Percentiles rank a stretch among this genome's conserved stretches.
Evolutionary conservation across 2,329 filamentous ascomycete species (phyloP).

Genomic region (Colletotrichum lindemuthianum): DNA sequence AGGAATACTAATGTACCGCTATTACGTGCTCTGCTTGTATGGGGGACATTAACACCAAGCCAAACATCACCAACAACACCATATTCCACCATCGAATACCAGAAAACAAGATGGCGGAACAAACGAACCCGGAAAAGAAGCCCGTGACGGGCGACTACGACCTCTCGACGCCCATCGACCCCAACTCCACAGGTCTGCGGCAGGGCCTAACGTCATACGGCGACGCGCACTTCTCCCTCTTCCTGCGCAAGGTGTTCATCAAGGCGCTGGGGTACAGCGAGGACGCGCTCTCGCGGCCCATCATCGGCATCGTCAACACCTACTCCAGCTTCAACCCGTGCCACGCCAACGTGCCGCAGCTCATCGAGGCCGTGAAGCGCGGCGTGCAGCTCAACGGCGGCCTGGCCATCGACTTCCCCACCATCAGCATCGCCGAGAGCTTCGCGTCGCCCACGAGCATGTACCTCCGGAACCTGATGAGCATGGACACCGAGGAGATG

Average conservation of each 20-base stretch:
- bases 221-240: slow-evolving; percentile 79
- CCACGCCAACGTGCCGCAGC: slow-evolving; percentile 76
- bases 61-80: not conserved
- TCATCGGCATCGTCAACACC: slow-evolving; percentile 80
- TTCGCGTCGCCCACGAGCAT: slow-evolving; percentile 79
- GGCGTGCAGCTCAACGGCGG: slow-evolving; percentile 75
- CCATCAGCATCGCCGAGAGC: slow-evolving; percentile 76
- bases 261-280: slow-evolving; percentile 80
- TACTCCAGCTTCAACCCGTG: slow-evolving; percentile 79
- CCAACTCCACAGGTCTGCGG: slow-evolving; percentile 63
- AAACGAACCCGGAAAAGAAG: slow-evolving; percentile 6
- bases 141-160: slow-evolving; percentile 66
- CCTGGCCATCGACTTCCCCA: slow-evolving; percentile 77
- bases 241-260: slow-evolving; percentile 80
- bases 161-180: slow-evolving; percentile 62
- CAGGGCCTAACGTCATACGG: slow-evolving; percentile 76
- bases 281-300: slow-evolving; percentile 74
- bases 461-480: slow-evolving; percentile 80
- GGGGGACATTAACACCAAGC: not conserved
- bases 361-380: slow-evolving; percentile 76
- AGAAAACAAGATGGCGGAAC: not conserved
- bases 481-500: slow-evolving; percentile 85
- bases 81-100: not conserved
- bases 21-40: not conserved
- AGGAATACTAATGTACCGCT: slow-evolving; percentile 16